A percentile compares a stretch with the other conserved stretches of the same genome.
Evolutionary conservation across 2,329 filamentous ascomycete species (phyloP).

Genomic region (Zymoseptoria pseudotritici): DNA sequence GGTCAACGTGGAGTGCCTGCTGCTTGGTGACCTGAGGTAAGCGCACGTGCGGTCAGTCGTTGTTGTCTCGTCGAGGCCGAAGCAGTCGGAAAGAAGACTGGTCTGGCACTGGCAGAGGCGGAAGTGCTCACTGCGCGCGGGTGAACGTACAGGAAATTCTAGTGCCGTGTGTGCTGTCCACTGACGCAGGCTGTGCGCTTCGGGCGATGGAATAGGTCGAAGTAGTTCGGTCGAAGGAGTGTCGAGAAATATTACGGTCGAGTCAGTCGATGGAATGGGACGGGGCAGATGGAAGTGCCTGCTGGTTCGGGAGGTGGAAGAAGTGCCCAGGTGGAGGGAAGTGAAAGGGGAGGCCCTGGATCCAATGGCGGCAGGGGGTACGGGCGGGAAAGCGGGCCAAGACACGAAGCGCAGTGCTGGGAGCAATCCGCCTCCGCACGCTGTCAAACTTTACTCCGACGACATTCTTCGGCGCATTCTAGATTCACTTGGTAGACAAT

Average conservation of each 20-base stretch:
- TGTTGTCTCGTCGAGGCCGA: constrained; percentile 2
- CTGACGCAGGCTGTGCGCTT: constrained; percentile 4
- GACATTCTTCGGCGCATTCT: neutral
- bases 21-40: constrained; percentile 13
- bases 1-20: constrained; percentile 21
- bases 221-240: neutral
- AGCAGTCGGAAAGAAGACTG: constrained; percentile 8
- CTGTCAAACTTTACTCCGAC: neutral
- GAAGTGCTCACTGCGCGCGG: neutral
- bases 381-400: neutral
- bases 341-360: neutral
- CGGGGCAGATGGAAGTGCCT: neutral
- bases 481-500: neutral
- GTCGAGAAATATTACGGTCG: neutral
- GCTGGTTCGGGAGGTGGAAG: neutral
- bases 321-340: neutral
- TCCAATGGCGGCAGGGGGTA: neutral
- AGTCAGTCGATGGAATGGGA: neutral
- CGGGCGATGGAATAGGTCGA: neutral
- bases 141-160: constrained; percentile 13
- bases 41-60: constrained; percentile 16
- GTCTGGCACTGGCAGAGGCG: neutral
- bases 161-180: constrained; percentile 19
- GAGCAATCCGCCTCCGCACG: neutral
- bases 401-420: neutral